phyloP scores from a whole-genome alignment of 108 stramenopile genomes.

The Nannochloropsis gaditana region DNA sequence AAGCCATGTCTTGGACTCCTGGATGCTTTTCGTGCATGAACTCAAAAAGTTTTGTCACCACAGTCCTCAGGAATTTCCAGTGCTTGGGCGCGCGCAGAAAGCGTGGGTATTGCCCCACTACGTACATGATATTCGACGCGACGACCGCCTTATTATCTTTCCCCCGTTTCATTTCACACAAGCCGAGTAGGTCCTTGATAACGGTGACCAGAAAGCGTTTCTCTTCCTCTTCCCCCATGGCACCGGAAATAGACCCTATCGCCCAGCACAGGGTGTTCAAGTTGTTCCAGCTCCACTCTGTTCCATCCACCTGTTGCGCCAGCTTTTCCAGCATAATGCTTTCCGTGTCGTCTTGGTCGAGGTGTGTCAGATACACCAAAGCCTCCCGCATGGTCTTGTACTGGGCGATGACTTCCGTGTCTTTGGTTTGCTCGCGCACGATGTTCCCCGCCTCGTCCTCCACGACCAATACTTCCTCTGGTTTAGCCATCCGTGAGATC shows the following conservation, averaged over 20 bases:
- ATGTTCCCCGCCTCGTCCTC: conserved; percentile 98
- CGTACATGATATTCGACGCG: conserved; percentile 99
- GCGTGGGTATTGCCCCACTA: conserved; percentile 99
- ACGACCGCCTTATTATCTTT: conserved; percentile 96
- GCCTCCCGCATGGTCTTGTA: conserved; percentile 98
- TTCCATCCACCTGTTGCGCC: conserved; percentile 83
- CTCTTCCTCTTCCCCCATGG: conserved; percentile 97
- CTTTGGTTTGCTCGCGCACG: conserved; percentile 90
- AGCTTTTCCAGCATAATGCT: conserved; percentile 94
- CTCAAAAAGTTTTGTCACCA: conserved; percentile 98
- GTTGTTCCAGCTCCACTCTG: conserved; percentile 67
- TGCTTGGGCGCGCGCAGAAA: conserved; percentile 85
- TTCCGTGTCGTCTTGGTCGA: conserved; percentile 95
- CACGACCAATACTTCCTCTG: conserved; percentile 99
- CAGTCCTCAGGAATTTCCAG: conserved; percentile 99
- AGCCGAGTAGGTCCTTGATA: conserved; percentile 92
- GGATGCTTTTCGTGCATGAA: conserved; percentile 99
- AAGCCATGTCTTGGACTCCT: conserved; percentile 99
- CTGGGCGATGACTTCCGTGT: conserved; percentile 97
- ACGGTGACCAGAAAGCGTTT: conserved; percentile 97
- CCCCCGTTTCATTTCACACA: conserved; percentile 90
- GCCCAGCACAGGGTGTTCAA: conserved; percentile 99
- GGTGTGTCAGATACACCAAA: conserved; percentile 94
- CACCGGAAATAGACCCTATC: conserved; percentile 94
- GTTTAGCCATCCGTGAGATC: conserved; percentile 98